These are phyloP conservation scores for Apiotrichum porosum DNA, from an alignment of 1,284 basidiomycete genomes.

Conservation along the genomic window DNA sequence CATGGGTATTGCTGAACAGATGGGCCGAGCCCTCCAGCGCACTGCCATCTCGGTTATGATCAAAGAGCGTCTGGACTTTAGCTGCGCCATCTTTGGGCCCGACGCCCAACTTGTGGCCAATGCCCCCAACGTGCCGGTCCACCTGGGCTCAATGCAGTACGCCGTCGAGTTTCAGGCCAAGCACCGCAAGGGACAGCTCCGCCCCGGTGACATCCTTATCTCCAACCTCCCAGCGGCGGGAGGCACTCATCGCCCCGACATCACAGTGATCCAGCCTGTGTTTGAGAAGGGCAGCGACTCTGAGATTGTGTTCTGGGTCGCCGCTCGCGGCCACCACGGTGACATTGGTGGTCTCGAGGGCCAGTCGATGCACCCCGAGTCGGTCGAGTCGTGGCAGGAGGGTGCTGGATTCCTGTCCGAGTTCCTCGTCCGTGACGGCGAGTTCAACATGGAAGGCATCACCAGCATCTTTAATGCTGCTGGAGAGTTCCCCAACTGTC, in stretches of 20 bases:
- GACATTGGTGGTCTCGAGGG: slow-evolving; percentile 44
- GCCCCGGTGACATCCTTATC: slow-evolving; percentile 51
- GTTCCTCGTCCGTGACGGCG: slow-evolving; percentile 20
- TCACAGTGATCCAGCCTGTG: slow-evolving; percentile 40
- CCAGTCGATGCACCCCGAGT: slow-evolving; percentile 88
- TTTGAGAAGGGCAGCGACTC: slow-evolving; percentile 27
- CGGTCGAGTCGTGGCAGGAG: slow-evolving; percentile 88
- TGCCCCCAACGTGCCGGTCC: slow-evolving; percentile 54
- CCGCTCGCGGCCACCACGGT: slow-evolving; percentile 33
- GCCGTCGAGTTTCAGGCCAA: slow-evolving; percentile 48
- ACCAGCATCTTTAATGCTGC: slow-evolving; percentile 12
- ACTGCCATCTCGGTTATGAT: slow-evolving; percentile 50
- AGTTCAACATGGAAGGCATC: slow-evolving; percentile 21
- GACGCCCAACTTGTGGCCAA: slow-evolving; percentile 52
- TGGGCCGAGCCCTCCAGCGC: slow-evolving; percentile 52
- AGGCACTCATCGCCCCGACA: slow-evolving; percentile 35
- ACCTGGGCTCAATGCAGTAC: slow-evolving; percentile 49
- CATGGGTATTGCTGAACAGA: slow-evolving; percentile 50
- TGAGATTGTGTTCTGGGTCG: slow-evolving; percentile 41
- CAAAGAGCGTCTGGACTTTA: slow-evolving; percentile 49
- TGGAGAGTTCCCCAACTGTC: slow-evolving; percentile 12
- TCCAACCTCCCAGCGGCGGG: slow-evolving; percentile 49
- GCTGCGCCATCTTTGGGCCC: slow-evolving; percentile 53
- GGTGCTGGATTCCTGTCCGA: too few species aligned
- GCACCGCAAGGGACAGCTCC: slow-evolving; percentile 35